Evolutionary conservation across 805 yeast species (phyloP), one percentile per base, ranked within the genome.

Genomic region (Naumovozyma dairenensis): DNA sequence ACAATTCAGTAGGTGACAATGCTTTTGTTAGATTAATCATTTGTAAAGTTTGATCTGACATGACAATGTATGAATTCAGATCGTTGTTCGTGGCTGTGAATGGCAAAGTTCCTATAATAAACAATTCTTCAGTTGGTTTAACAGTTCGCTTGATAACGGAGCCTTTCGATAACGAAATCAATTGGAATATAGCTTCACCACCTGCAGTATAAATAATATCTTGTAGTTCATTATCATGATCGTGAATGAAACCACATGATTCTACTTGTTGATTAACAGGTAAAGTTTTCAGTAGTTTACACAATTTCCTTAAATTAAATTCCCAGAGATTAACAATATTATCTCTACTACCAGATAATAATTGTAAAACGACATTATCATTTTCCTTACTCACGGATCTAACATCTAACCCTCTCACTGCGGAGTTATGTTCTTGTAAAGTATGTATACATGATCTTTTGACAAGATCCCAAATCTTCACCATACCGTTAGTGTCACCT

Each of bases 271-370:
- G 87, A 35, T 71, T 66, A 4, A 78, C 74, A 0, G 94, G 81
- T 18, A 84, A 63, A 0, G 94, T 80, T 38, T 72, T 75, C 13
- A 69, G 48, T 28, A 79, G 67, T 51, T 72, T 77, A 53, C 63
- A 67, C 45, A 67, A 69, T 36, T 53, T 66, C 33, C 61, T 66
- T 5, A 72, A 59, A 48, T 67, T 69, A 66, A 85, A 32, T 73
- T 58, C 42, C 77, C 69, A 36, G 71, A 72, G 29, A 31, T 57
- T 56, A 6, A 55, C 34, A 26, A 87, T 67, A 48, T 79, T 80
- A 56, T 92, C 98, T 60, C 99, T 72, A 24, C 96, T 96, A 44
- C 94, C 96, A 43, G 81, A 74, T 19, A 86, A 57, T 35, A 92
- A 66, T 20, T 63, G 33, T 29, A 55, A 53, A 8, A 80, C 84